Conservation (phyloP, 306 rosid genomes). For the Glycyrrhiza uralensis region DNA sequence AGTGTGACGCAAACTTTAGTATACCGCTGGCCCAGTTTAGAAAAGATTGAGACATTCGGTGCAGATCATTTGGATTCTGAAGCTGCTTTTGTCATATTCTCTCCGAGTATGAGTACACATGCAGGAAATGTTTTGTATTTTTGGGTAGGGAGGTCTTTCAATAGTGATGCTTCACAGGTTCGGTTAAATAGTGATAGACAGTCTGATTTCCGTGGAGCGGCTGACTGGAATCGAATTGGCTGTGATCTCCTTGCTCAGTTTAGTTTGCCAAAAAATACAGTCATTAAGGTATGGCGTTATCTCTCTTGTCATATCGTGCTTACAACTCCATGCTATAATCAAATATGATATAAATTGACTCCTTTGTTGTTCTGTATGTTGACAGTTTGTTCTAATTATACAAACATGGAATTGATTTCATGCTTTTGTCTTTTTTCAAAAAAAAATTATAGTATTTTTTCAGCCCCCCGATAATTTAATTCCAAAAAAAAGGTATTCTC, state of each 20-base stretch:
- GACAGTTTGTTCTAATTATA: neutral
- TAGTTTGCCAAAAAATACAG: conserved; percentile 59
- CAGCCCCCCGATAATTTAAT: neutral
- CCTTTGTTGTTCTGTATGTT: neutral
- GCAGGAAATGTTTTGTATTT: conserved; percentile 55
- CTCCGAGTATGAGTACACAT: conserved; percentile 44
- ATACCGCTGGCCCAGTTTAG: conserved; percentile 80
- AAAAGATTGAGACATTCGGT: conserved; percentile 51
- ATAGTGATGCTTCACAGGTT: conserved; percentile 39
- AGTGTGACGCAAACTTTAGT: conserved; percentile 42
- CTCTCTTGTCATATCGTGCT: neutral
- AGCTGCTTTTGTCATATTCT: conserved; percentile 67
- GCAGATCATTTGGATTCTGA: conserved; percentile 62
- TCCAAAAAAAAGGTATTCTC: neutral
- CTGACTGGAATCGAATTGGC: conserved; percentile 69
- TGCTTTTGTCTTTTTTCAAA: neutral
- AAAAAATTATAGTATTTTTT: neutral
- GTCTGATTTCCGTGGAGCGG: conserved; percentile 42
- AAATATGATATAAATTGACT: conserved; percentile 13
- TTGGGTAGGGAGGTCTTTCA: conserved; percentile 81
- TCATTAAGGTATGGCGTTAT: conserved; percentile 58
- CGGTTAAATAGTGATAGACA: conserved; percentile 49
- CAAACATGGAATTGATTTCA: neutral
- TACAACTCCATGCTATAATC: neutral
- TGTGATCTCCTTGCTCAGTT: conserved; percentile 47